Evolutionary conservation across 108 stramenopile genomes (phyloP), one percentile per base, ranked within the genome.

Genomic region (Mayamaea pseudoterrestris): DNA sequence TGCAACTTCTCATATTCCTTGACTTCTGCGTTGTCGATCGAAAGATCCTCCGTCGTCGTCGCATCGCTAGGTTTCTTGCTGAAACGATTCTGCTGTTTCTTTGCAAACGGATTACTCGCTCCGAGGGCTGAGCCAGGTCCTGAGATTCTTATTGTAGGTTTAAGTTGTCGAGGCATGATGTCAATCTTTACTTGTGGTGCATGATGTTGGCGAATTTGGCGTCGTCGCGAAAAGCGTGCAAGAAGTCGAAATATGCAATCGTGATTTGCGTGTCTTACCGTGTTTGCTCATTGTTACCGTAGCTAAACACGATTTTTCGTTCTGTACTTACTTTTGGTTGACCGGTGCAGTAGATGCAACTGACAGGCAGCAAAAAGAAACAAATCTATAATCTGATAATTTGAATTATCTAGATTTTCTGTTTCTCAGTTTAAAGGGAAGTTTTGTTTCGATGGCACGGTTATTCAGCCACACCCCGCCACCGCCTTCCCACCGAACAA

Each of bases 391-490:
- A n/a, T 16, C 7, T 8, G 9, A 18, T 14, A 8, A 42, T 7
- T 8, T 14, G 12, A 16, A 42, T 42, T 16, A 34, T 34, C 12
- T 18, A 42, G 9, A 39, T 39, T 21, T 20, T 20, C 24, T 51
- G 13, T 20, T 36, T 22, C 29, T 36, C 31, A 26, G 11, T n/a
- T 22, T 11, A 7, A 9, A 7, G 5, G 50, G 35, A 8, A 36
- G 11, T 22, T 51, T 51, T 17, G 27, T 25, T 35, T 51, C 50
- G 23, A 36, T 51, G n/a, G 50, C 47, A 24, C 86, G 77, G 26
- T 88, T 64, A 47, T 78, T 85, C 47, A 88, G 49, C 78, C 80
- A 83, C n/a, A 88, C 80, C 53, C 83, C 86, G 14, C 72, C 50
- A 55, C 66, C 37, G 41, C 41, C 54, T 8, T 72, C 49, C 81